Base-by-base conservation (phyloP, 352 stramenopile species). In the Globisporangium megalacanthum region DNA sequence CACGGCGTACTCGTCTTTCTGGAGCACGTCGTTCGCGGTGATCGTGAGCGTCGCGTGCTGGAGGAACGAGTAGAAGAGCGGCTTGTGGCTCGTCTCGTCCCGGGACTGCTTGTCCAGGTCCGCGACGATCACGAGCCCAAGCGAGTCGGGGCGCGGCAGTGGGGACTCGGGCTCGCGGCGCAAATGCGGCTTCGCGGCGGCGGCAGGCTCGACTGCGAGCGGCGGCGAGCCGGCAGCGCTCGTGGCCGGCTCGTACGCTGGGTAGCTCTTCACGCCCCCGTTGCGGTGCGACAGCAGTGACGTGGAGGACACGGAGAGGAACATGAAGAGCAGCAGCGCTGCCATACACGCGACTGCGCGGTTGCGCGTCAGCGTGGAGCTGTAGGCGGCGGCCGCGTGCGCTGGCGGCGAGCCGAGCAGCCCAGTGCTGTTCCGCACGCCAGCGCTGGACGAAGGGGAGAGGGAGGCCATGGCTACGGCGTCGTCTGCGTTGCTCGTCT, bases 81-180 rank as follows among this genome's bases (percentile, higher is more conserved):
- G 88, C 66, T 98, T 98, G 60, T 89, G 90, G 59, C 73, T 92
- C 61, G 73, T 82, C 37, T 80, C 65, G 52, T 97, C 81, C 37
- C 87, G 83, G 53, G 83, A 97, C 37, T 97, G 79, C 72, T 98
- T 96, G 77, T 99, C 96, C 45, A 99, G 68, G 73, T 99, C 96
- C 1, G 96, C 96, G n/a, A 99, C 91, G 19, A 97, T 88, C 13
- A 96, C 88, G 67, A 98, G 68, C 14, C 78, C 78, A 31, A 92
- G 88, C 37, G 80, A 90, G 61, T 88, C 65, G 0, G 83, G 83
- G n/a, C 69, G 76, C 22, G 41, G 53, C 20, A 69, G 64, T n/a
- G 67, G 17, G 6, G 58, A 47, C 9, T 70, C 52, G 6, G 70
- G 69, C 35, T 73, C 61, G 8, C 71, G 62, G 22, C 73, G 68